Evolutionary conservation across 2,329 filamentous ascomycete species (phyloP), one percentile per base, ranked within the genome.

Genomic region (Aspergillus texensis): DNA sequence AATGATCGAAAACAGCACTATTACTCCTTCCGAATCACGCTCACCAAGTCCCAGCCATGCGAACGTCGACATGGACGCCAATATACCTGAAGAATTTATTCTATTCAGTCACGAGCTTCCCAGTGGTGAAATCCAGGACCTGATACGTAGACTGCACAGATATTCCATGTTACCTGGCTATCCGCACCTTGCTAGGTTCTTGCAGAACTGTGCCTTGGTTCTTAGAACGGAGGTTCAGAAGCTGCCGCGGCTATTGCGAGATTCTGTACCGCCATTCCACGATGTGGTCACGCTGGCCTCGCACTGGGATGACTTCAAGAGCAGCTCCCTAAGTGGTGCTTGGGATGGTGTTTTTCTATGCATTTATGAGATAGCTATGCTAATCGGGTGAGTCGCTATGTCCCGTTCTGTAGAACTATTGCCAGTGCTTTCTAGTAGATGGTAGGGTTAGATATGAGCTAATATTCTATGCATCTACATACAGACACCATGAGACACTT

Each of bases 51-150:
- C 14, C 12, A 16, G 34, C 34, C 34, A 36, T 36, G 34, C 14
- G 5, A 36, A 36, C 6, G 12, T 16, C 14, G 12, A 14, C 14
- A 16, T 36, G 34, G 34, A 36, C 34, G 34, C 34, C 34, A 12
- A 36, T 14, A 16, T 36, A 36, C 12, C 34, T 16, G 34, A 36
- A 6, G 14, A 16, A 14, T 36, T 36, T 36, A 16, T 36, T 6
- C 34, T 36, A 4, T 84, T 84, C 70, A 76, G 78, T 65, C 82
- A 83, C 62, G 81, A 84, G 64, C 82, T 84, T 58, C 82, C 82
- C 0, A 74, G 71, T n/a, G 81, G 83, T 41, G 78, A 84, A 63
- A 66, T 83, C 11, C 63, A 74, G 28, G 68, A 76, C 28, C 65
- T 84, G 0, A 73, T 80, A 52, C 80, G 82, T 10, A 67, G 72